phyloP scores from a whole-genome alignment of 1,139 yeast species.

The Yamadazyma triangularis region DNA sequence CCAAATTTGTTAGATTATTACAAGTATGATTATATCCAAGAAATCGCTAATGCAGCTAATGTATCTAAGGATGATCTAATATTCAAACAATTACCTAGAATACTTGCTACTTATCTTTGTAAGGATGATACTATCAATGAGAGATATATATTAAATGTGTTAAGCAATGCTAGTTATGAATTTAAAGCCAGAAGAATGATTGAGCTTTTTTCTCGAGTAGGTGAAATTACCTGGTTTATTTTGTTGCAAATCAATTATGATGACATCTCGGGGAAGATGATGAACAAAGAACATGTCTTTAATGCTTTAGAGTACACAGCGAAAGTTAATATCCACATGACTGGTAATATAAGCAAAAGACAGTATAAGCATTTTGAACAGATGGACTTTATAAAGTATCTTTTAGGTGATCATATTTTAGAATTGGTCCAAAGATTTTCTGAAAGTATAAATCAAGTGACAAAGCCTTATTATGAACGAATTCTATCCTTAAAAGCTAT shows the following conservation, averaged over 20 bases:
- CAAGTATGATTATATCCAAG: conserved; percentile 58
- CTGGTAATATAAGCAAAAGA: conserved; percentile 8
- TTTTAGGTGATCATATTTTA: conserved; percentile 56
- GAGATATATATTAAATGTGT: conserved; percentile 47
- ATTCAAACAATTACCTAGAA: conserved; percentile 33
- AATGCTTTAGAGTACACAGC: conserved; percentile 41
- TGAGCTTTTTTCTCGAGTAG: conserved; percentile 42
- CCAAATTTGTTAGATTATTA: conserved; percentile 71
- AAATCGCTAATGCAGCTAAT: conserved; percentile 38
- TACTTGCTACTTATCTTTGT: conserved; percentile 37
- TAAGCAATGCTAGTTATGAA: conserved; percentile 49
- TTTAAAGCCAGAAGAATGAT: conserved; percentile 30
- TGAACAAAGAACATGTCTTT: conserved; percentile 28
- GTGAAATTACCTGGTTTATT: conserved; percentile 41
- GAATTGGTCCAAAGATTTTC: conserved; percentile 78
- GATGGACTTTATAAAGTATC: conserved; percentile 19
- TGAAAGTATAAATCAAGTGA: conserved; percentile 68
- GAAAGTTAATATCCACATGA: conserved; percentile 17
- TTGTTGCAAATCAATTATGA: conserved; percentile 34
- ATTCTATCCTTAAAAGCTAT: conserved; percentile 71
- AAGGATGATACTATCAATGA: conserved; percentile 39
- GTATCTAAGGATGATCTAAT: conserved; percentile 31
- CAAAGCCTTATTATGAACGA: conserved; percentile 69
- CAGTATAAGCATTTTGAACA: conserved; percentile 8
- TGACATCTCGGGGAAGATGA: conserved; percentile 20